phyloP scores from a whole-genome alignment of 352 stramenopile species.

The Phytophthora quininea region DNA sequence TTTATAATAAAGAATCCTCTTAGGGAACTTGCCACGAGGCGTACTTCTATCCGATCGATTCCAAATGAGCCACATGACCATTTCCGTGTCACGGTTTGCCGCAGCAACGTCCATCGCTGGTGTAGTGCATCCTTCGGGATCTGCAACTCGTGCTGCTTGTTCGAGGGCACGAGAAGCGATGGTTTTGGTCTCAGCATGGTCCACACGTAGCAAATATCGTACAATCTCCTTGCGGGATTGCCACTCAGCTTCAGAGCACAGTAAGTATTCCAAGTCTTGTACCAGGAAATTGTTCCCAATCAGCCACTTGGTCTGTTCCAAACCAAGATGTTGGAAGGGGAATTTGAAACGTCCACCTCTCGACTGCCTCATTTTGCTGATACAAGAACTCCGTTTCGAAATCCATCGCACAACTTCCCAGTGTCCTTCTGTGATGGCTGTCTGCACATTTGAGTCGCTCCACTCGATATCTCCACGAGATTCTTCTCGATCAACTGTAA shows the following conservation, averaged over 20 bases:
- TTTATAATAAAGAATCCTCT: too few relatives aligned
- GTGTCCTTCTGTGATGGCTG: neutral
- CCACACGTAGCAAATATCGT: neutral
- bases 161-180: neutral
- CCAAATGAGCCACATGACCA: too few relatives aligned
- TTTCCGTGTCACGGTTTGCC: neutral
- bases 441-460: neutral
- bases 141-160: neutral
- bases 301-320: conserved; percentile 1
- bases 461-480: neutral
- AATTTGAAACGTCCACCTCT: neutral
- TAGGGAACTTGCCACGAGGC: too few relatives aligned
- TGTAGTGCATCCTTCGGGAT: neutral
- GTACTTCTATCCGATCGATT: too few relatives aligned
- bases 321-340: neutral
- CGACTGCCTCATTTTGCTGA: neutral
- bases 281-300: neutral
- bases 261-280: neutral
- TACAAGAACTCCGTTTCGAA: neutral
- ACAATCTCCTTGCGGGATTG: neutral
- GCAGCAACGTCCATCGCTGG: neutral
- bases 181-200: neutral
- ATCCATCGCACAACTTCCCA: conserved; percentile 4
- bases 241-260: neutral
- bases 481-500: conserved; percentile 9